Base-by-base conservation (phyloP, 495 filamentous ascomycete species). In the Darksidea phi region DNA sequence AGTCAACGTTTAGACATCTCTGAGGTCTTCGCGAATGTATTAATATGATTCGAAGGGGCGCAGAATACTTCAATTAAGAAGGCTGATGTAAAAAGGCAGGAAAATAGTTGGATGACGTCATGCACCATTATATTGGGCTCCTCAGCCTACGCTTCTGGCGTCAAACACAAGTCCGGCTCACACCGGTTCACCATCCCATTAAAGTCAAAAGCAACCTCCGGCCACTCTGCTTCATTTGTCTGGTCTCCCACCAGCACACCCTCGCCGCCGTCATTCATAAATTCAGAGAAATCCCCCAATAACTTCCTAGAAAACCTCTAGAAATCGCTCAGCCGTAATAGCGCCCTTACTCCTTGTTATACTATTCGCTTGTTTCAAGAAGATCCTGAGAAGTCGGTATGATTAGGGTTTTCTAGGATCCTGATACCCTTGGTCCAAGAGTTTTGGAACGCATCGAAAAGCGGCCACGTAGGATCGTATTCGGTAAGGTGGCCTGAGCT, bases 311-410 rank as follows among this genome's bases (percentile, higher is more conserved):
- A 20, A n/a, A 18, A 60, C 13, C 47, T 43, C 38, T 18, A 60
- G 15, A 34, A 60, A 53, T 25, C 57, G 43, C 48, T 37, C n/a
- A 1, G 46, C 56, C 37, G 52, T 24, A n/a, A 52, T 37, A 13
- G 23, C 12, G 20, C 13, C 47, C 15, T 17, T 11, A 18, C 26
- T 34, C 18, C 37, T 41, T 1, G 42, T 24, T 4, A 17, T 13
- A 7, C 48, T 21, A 12, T n/a, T 46, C 38, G 12, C 17, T 15
- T 54, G 23, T 43, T 48, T 47, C 49, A 17, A 37, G 2, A 61
- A 48, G 6, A 55, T 38, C 55, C 59, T 26, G 41, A 54, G 38
- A 61, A 61, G 42, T 55, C 50, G 12, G 50, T 48, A 61, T 55
- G 49, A 20, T 38, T 41, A 20, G 46, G 10, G 17, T 32, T 20